Base-by-base conservation (phyloP, 2,329 filamentous ascomycete species). In the Penicillium hesseltinei region DNA sequence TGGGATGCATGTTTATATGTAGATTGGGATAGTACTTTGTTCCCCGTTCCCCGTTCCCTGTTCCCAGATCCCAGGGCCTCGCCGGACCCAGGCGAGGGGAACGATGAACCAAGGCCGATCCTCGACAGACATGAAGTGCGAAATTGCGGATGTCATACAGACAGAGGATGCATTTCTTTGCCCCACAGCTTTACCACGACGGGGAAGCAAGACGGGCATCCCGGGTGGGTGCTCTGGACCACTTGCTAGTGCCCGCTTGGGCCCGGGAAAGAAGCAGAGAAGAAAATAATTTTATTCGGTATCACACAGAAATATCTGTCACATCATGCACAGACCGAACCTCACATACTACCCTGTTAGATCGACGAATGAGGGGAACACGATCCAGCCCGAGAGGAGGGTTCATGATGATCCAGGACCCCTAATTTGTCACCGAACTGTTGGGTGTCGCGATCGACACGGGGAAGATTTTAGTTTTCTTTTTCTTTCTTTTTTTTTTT, bases 1-100 rank as follows among this genome's bases (percentile, higher is more conserved):
- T 65, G 60, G 58, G 62, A 57, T 66, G 64, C 66, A 71, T 71
- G 69, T 69, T 73, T 73, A 73, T 73, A 73, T 72, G 66, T 68
- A 49, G 48, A 62, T 21, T 39, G 35, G 44, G 39, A 38, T 38
- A 19, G 53, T 61, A 64, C 59, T 60, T 64, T 64, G 31, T 47
- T 25, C 31, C 13, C 5, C 17, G 31, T 47, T 25, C 31, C 13
- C 5, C 17, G 15, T 35, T 47, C 31, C 13, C 5, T 10, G 15
- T 35, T 47, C 25, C 35, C 42, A 49, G 44, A 49, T 52, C n/a
- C 10, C 19, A 45, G 33, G 31, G 15, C 61, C 58, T 58, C 40
- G 58, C 58, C 47, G 52, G 62, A 57, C 50, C 61, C 59, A 64
- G 50, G 65, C 67, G 66, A 62, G 66, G 64, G 69, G 63, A 69